These are phyloP conservation scores for Fraxinus cuspidata DNA, from an alignment of 257 asterid species.

Conservation along the genomic window DNA sequence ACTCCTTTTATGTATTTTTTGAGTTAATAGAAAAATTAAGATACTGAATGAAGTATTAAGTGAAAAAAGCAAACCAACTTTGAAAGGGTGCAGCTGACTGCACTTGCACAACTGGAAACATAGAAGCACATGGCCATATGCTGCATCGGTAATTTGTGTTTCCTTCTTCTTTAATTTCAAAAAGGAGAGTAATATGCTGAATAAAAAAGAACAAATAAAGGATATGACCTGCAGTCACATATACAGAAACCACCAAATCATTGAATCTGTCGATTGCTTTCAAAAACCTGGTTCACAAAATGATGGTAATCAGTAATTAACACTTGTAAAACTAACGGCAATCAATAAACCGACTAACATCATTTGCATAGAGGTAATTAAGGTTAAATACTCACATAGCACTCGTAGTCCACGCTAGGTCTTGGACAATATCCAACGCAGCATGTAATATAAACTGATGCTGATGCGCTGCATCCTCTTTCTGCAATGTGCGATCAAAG, in stretches of 20 bases:
- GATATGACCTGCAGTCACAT: conserved; percentile 99
- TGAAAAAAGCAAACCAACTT: neutral
- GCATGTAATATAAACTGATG: conserved; percentile 97
- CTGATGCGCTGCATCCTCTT: conserved; percentile 95
- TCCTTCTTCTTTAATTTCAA: neutral
- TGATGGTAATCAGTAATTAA: conserved; percentile 15
- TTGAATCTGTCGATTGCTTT: conserved; percentile 70
- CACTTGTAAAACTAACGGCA: conserved; percentile 2
- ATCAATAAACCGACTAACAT: neutral
- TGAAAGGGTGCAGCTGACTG: neutral
- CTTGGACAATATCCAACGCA: conserved; percentile 92
- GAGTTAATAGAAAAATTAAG: neutral
- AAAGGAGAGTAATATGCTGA: neutral
- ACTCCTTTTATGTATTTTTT: neutral
- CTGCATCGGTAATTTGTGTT: neutral
- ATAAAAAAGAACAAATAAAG: conserved; percentile 32
- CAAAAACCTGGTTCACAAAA: conserved; percentile 61
- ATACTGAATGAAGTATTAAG: neutral
- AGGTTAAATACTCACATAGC: conserved; percentile 70
- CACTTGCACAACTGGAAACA: neutral
- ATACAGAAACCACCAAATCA: conserved; percentile 92
- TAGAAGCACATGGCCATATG: neutral
- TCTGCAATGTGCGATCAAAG: conserved; percentile 39
- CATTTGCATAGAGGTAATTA: conserved; percentile 2
- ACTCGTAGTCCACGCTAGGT: conserved; percentile 95